These are phyloP conservation scores for Kwoniella heveanensis DNA, from an alignment of 768 basidiomycete species.

Conservation along the genomic window DNA sequence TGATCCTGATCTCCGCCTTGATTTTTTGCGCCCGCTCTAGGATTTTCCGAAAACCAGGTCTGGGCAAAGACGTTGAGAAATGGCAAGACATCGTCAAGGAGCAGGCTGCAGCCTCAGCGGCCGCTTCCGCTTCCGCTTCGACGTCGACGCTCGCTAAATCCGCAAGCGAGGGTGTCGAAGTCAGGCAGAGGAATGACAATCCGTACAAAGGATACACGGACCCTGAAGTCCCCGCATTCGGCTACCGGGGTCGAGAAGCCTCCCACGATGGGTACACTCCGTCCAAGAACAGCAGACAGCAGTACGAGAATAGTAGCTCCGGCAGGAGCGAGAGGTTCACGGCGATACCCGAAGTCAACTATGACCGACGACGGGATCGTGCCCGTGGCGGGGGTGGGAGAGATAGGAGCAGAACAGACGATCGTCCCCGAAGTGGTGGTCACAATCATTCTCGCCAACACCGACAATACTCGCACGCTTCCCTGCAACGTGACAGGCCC, in stretches of 20 bases:
- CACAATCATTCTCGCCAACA: too few species aligned
- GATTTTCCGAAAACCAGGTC: conserved; percentile 11
- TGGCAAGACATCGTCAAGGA: conserved; percentile 23
- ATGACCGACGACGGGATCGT: conserved; percentile 2
- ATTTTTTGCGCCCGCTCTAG: conserved; percentile 24
- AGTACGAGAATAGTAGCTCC: not conserved
- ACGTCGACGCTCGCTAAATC: not conserved
- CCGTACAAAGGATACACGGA: conserved; percentile 1
- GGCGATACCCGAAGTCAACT: conserved; percentile 6
- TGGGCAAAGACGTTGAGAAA: conserved; percentile 9
- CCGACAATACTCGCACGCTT: conserved; percentile 1
- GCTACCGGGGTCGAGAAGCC: conserved; percentile 1
- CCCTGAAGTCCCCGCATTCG: conserved; percentile 7
- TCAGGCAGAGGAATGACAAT: conserved; percentile 4
- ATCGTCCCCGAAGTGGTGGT: not conserved
- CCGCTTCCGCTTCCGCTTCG: not conserved
- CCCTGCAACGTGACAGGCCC: not conserved
- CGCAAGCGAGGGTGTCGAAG: conserved; percentile 10
- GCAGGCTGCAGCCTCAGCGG: conserved; percentile 3
- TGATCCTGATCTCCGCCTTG: conserved; percentile 24
- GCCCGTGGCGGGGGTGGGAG: not conserved
- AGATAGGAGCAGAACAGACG: not conserved
- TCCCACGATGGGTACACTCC: not conserved
- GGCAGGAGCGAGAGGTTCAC: conserved; percentile 12
- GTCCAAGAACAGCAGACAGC: not conserved